Evolutionary conservation across 352 stramenopile species (phyloP), one percentile per base, ranked within the genome.

Genomic region (Globisporangium sylvaticum): DNA sequence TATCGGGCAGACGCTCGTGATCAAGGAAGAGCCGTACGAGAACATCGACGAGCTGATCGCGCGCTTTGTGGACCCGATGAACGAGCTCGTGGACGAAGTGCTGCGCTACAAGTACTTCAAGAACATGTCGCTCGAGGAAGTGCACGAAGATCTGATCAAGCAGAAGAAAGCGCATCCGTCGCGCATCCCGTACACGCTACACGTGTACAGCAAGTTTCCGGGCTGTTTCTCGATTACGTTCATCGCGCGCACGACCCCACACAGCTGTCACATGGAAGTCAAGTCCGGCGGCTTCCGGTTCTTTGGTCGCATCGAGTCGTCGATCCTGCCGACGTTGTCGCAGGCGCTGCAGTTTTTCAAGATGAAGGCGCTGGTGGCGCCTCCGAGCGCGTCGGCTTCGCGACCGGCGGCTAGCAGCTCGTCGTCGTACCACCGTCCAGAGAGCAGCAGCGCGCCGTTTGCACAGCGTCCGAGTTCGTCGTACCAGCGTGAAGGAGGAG

Each of bases 221-320:
- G 88, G 88, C 5, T 96, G 88, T 71, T 96, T 96, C 62, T 96
- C 88, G 57, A 93, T 96, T 72, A 92, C 88, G 66, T 96, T 93
- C 68, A 84, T 96, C 54, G 88, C 87, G 10, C 87, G 87, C 29
- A 81, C 85, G 72, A 94, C 87, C 20, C 86, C 88, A 29, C 87
- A 89, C 58, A 94, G 85, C 66, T 96, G 87, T 58, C 87, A 96
- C 73, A 81, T 96, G 81, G 87, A 95, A 64, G 87, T 96, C 20
- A 94, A 94, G 59, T 81, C 88, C 29, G 88, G 81, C 58, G 88
- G 88, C 0, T 92, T 90, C 66, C 88, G 87, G 0, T 96, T 94
- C 69, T 96, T 96, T 56, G 88, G 88, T 25, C 86, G 86, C 7
- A 92, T 96, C 67, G 87, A 95, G 75, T 96, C 85, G 20, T 91